A percentile compares a stretch with the other conserved stretches of the same genome.
Conservation (phyloP, 169 alveolate species). For the Eimeria maxima region DNA sequence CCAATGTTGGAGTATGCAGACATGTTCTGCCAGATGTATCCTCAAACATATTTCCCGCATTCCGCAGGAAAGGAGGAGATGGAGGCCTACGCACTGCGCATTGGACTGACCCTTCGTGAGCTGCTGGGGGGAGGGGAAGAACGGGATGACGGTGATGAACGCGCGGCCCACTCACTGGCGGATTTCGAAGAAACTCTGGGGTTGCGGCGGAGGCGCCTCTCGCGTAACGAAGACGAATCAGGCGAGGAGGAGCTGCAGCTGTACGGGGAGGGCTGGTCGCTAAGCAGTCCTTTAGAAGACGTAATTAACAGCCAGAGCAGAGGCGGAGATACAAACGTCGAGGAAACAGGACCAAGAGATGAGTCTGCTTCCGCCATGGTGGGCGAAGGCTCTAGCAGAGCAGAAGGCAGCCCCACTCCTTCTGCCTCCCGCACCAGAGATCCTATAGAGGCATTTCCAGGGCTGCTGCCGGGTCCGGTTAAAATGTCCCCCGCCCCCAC, state of each 20-base stretch:
- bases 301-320: background rate
- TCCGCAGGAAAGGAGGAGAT: conserved; percentile 21
- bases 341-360: background rate
- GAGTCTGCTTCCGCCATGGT: background rate
- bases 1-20: conserved; percentile 9
- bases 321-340: background rate
- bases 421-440: background rate
- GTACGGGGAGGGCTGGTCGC: background rate
- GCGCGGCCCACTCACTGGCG: background rate
- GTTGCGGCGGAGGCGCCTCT: conserved; percentile 20
- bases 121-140: background rate
- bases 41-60: conserved; percentile 20
- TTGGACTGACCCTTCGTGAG: conserved; percentile 1
- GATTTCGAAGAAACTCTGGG: background rate
- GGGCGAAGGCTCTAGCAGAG: background rate
- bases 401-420: conserved; percentile 9
- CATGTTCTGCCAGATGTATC: conserved; percentile 21
- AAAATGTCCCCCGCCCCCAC: background rate
- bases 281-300: background rate
- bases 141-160: background rate
- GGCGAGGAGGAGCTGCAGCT: background rate
- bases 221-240: background rate
- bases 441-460: background rate
- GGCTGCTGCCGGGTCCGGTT: background rate
- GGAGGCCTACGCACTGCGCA: conserved; percentile 7